These are phyloP conservation scores for California macrophylla DNA, from an alignment of 441 rosid species.

Conservation along the genomic window DNA sequence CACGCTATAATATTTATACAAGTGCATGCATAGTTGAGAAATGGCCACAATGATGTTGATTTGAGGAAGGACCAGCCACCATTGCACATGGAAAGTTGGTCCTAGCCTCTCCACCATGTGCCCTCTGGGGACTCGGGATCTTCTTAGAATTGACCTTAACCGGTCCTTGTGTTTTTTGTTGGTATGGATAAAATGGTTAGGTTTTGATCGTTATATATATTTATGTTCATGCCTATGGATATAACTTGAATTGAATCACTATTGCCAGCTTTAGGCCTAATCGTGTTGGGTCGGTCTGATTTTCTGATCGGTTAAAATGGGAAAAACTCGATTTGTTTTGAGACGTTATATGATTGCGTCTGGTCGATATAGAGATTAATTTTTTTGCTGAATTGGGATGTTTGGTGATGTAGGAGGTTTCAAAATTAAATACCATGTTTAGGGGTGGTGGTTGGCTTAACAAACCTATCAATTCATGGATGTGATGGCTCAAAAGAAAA, in stretches of 20 bases:
- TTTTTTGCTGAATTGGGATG: neutral
- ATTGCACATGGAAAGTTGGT: neutral
- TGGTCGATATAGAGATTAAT: too few relatives aligned
- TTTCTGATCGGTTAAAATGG: too few relatives aligned
- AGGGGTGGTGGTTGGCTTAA: neutral
- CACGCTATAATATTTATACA: too few relatives aligned
- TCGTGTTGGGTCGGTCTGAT: too few relatives aligned
- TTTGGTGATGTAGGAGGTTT: neutral
- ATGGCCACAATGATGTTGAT: neutral
- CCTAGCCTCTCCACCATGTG: too few relatives aligned
- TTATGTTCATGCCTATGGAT: too few relatives aligned
- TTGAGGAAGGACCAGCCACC: constrained; percentile 1
- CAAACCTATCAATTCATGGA: neutral
- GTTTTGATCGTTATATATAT: neutral
- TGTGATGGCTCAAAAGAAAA: neutral
- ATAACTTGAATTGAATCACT: too few relatives aligned
- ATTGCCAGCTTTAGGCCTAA: neutral
- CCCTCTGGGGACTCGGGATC: too few relatives aligned
- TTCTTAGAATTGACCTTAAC: too few relatives aligned
- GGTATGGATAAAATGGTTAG: neutral
- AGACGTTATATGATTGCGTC: too few relatives aligned
- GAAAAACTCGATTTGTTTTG: too few relatives aligned
- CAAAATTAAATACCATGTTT: neutral
- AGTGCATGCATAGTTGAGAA: neutral
- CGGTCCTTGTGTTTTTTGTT: too few relatives aligned